Evolutionary conservation across 2,329 filamentous ascomycete species (phyloP), one percentile per base, ranked within the genome.

Genomic region (Colletotrichum cuscutae): DNA sequence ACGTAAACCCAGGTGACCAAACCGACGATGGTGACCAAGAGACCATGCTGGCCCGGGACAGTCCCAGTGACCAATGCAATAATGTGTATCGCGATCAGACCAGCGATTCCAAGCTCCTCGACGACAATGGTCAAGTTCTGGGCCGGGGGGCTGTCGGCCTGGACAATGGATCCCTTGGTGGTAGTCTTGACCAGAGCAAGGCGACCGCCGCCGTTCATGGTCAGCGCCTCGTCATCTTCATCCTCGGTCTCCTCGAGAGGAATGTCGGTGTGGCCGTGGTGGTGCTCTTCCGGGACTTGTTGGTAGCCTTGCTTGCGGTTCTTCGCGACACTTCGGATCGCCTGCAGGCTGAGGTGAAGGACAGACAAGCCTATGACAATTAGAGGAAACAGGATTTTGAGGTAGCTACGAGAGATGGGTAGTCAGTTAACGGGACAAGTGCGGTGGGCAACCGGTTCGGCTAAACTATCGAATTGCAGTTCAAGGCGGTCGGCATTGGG

Each of bases 1-100:
- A 95, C 90, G 80, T 98, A 99, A 65, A 90, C 82, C 96, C 97
- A 98, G 35, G 90, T 90, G 12, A 90, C 82, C 42, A 98, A 85
- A 62, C 92, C 92, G 3, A 91, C 89, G 62, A 93, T 85, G 11
- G 91, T 90, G 28, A 91, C 90, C 68, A 90, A 78, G 22, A 83
- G 87, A 64, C 90, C 90, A 73, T 88, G 86, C 22, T 83, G 83
- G 26, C 89, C 89, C 84, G 90, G 93, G 54, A 88, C 85, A 24
- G 57, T 53, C 46, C 88, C 84, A 1, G 90, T 89, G 1, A 90
- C 82, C 66, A 97, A 86, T 9, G 91, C 89, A 11, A 90, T 83
- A 22, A 92, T 82, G 77, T 95, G 95, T 72, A 95, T 84, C 2
- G 85, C 90, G 68, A 98, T 82, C 76, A 97, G 87, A 13, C 89